Conservation (phyloP, 2,329 filamentous ascomycete species). For the Pseudocercospora pini-densiflorae region DNA sequence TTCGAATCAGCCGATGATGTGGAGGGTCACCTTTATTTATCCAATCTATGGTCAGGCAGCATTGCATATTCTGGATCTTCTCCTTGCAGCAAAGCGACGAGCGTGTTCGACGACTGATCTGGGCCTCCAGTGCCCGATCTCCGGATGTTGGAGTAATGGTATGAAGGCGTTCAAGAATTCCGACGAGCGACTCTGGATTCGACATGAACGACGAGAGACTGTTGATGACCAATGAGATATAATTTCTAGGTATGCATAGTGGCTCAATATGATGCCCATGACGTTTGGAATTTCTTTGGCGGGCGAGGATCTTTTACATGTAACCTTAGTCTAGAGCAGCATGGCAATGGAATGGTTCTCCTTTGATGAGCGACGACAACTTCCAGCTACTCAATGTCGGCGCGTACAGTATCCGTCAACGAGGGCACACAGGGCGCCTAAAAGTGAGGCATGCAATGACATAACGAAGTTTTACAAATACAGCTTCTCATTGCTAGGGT, state of each 20-base stretch:
- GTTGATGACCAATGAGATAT: constrained; percentile 7
- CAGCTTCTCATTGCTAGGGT: too few species aligned
- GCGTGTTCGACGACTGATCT: neutral
- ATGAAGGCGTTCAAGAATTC: neutral
- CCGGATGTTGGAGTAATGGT: neutral
- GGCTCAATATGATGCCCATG: neutral
- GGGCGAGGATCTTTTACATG: neutral
- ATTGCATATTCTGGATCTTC: constrained; percentile 9
- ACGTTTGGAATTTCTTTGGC: neutral
- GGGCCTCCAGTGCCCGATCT: neutral
- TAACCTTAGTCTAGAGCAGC: constrained; percentile 5
- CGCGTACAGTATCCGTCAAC: neutral
- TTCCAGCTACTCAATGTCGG: neutral
- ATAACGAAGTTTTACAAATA: neutral
- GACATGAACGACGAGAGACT: neutral
- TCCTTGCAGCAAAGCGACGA: constrained; percentile 4
- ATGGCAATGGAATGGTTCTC: neutral
- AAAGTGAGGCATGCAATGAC: neutral
- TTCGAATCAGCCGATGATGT: constrained; percentile 1
- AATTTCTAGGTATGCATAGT: constrained; percentile 4
- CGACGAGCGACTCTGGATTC: neutral
- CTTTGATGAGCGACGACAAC: neutral
- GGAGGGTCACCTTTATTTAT: neutral
- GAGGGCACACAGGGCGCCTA: neutral
- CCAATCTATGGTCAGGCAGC: constrained; percentile 13